phyloP scores from a whole-genome alignment of 306 rosid genomes.

The Cajanus cajan region DNA sequence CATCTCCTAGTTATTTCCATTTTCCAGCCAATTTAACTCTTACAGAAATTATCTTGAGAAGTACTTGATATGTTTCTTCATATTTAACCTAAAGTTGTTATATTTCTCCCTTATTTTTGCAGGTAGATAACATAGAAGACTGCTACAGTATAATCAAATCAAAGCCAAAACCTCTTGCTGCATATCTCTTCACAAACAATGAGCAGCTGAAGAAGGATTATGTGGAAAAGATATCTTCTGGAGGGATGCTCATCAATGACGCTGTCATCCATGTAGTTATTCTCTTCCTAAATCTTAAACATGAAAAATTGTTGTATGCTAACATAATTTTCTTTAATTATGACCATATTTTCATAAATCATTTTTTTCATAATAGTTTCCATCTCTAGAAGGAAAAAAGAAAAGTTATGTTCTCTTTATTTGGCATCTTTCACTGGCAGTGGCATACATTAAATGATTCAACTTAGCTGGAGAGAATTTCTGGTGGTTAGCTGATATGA shows the following conservation, averaged over 20 bases:
- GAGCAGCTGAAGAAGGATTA: slow-evolving; percentile 69
- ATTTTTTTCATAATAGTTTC: neutral
- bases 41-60: neutral
- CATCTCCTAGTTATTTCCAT: neutral
- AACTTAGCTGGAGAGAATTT: neutral
- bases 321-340: neutral
- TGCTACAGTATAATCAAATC: slow-evolving; percentile 64
- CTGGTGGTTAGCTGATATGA: neutral
- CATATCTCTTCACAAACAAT: slow-evolving; percentile 71
- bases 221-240: slow-evolving; percentile 73
- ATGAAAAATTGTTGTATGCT: neutral
- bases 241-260: slow-evolving; percentile 88
- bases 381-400: neutral
- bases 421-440: neutral
- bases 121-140: slow-evolving; percentile 71
- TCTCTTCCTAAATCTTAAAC: slow-evolving; percentile 18
- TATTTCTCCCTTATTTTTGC: neutral
- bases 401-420: neutral
- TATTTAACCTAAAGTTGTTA: neutral
- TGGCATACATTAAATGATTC: neutral
- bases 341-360: neutral
- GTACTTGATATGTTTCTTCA: neutral
- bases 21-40: neutral
- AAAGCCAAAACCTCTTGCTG: slow-evolving; percentile 78
- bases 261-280: slow-evolving; percentile 58